These are phyloP conservation scores for Lepraria neglecta DNA, from an alignment of 495 filamentous ascomycete species.

Conservation along the genomic window DNA sequence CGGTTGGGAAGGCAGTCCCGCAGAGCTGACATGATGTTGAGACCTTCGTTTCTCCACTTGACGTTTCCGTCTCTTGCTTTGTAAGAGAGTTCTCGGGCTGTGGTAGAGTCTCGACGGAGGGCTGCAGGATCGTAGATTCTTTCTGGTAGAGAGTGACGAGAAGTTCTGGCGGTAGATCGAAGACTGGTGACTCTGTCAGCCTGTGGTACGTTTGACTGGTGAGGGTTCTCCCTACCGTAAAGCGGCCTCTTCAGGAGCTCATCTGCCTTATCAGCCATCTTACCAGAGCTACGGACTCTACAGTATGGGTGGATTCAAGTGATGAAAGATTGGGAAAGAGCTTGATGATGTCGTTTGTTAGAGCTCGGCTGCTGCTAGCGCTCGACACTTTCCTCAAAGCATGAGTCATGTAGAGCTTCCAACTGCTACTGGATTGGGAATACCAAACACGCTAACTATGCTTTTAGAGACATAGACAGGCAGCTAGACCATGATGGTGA, in stretches of 20 bases:
- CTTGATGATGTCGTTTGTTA: no score
- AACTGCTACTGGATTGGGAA: no score
- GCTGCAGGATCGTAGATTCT: constrained; percentile 33
- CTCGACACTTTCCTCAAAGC: no score
- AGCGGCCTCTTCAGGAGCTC: constrained; percentile 57
- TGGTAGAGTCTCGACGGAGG: constrained; percentile 29
- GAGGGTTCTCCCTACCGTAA: constrained; percentile 45
- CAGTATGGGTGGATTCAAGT: background rate
- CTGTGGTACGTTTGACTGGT: constrained; percentile 13
- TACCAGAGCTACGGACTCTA: background rate
- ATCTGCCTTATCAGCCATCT: constrained; percentile 35
- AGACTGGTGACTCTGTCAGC: constrained; percentile 51
- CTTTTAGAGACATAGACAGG: background rate
- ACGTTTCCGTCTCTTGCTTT: constrained; percentile 29
- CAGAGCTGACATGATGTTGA: constrained; percentile 81
- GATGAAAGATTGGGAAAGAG: background rate
- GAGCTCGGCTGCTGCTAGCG: no score
- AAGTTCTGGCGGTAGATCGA: constrained; percentile 75
- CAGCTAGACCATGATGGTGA: background rate
- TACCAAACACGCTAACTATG: no score
- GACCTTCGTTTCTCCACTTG: constrained; percentile 45
- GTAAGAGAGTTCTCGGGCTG: constrained; percentile 11
- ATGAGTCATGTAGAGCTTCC: no score
- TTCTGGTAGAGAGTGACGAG: constrained; percentile 62
- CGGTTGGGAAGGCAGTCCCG: constrained; percentile 56